Evolutionary conservation across 2,329 filamentous ascomycete genomes (phyloP).

Genomic region (Plectosphaerella sp.): DNA sequence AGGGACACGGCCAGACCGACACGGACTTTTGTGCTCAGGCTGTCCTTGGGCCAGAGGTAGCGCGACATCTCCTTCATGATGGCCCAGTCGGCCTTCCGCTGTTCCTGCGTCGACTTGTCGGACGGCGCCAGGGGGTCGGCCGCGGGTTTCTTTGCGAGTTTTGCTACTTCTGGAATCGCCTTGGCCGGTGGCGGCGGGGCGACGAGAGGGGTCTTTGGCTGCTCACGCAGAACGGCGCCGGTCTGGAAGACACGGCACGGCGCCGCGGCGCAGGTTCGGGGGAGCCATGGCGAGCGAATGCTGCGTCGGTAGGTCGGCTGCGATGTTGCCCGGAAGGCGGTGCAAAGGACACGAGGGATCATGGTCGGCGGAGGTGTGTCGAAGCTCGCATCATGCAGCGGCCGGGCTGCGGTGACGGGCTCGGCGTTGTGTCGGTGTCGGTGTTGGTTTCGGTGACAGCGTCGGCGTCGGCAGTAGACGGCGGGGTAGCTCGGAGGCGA

Average conservation of each 20-base stretch:
- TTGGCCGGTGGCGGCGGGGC: neutral
- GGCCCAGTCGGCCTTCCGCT: constrained; percentile 95
- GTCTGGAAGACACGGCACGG: constrained; percentile 12
- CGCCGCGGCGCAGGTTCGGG: constrained; percentile 6
- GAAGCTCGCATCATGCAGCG: constrained; percentile 2
- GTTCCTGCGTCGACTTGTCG: constrained; percentile 72
- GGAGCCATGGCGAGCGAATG: constrained; percentile 7
- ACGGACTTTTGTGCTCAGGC: constrained; percentile 74
- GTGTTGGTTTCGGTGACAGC: neutral
- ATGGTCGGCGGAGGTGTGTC: neutral
- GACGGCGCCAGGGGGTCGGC: constrained; percentile 58
- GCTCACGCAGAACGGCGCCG: constrained; percentile 8
- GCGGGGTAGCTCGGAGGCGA: neutral
- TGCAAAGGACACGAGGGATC: neutral
- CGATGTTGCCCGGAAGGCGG: neutral
- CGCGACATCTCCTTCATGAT: constrained; percentile 97
- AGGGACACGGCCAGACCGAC: constrained; percentile 81
- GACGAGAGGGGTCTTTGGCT: neutral
- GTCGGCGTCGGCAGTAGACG: neutral
- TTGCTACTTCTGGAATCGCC: neutral
- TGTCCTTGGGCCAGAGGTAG: constrained; percentile 94
- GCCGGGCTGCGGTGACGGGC: neutral
- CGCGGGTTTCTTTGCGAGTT: constrained; percentile 8
- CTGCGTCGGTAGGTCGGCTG: neutral
- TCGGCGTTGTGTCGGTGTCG: neutral